A percentile compares a stretch with the other conserved stretches of the same genome.
These are phyloP conservation scores for Lipomyces yamadae DNA, from an alignment of 805 yeast genomes.

Conservation along the genomic window DNA sequence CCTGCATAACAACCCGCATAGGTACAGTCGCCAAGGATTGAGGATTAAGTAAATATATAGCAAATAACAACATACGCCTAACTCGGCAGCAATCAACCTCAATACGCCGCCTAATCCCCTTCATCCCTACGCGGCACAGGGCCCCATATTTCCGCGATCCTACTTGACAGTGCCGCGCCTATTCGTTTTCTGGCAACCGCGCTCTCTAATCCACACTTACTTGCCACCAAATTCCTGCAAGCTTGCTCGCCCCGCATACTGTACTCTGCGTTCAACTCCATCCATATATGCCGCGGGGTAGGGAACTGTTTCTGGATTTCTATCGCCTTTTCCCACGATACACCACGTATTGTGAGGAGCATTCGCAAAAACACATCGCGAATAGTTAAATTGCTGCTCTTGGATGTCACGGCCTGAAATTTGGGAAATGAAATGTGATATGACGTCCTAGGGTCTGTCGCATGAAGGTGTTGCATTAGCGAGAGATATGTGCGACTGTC, in stretches of 20 bases:
- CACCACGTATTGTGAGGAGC: constrained; percentile 80
- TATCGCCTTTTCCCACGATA: constrained; percentile 83
- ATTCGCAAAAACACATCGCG: constrained; percentile 75
- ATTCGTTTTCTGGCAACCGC: constrained; percentile 57
- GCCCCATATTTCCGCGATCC: constrained; percentile 65
- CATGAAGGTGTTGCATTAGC: constrained; percentile 20
- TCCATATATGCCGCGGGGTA: constrained; percentile 68
- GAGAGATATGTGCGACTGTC: constrained; percentile 25
- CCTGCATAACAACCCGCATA: not conserved
- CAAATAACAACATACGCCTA: not conserved
- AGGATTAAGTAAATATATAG: not conserved
- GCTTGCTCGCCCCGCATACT: constrained; percentile 44
- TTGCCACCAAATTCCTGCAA: constrained; percentile 23
- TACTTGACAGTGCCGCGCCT: constrained; percentile 57
- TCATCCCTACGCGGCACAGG: constrained; percentile 14
- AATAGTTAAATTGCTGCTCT: constrained; percentile 70
- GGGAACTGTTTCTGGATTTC: constrained; percentile 71
- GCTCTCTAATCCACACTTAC: constrained; percentile 7
- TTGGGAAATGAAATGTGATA: constrained; percentile 54
- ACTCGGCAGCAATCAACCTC: not conserved
- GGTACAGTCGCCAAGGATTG: not conserved
- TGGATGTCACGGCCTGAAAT: constrained; percentile 72
- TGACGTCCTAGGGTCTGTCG: constrained; percentile 36
- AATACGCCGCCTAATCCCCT: not conserved
- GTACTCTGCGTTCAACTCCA: constrained; percentile 48